Evolutionary conservation across 2,329 filamentous ascomycete genomes (phyloP).

Genomic region (Colletotrichum eremochloae): DNA sequence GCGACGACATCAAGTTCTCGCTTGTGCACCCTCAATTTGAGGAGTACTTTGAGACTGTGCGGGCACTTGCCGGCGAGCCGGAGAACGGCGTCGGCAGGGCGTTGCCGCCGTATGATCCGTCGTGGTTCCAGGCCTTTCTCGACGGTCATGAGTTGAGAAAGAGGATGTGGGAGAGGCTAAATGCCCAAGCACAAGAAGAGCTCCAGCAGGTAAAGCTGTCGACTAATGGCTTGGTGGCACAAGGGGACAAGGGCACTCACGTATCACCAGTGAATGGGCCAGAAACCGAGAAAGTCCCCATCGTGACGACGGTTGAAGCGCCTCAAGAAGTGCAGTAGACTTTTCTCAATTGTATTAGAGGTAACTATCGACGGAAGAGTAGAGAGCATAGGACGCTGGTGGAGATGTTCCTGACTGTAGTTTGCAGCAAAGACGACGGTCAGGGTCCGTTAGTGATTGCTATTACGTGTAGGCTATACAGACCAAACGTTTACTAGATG

Average conservation of each 20-base stretch:
- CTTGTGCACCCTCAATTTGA: conserved; percentile 73
- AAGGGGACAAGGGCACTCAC: not conserved
- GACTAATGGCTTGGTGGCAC: not conserved
- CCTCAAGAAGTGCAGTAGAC: conserved; percentile 17
- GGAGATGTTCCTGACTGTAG: not conserved
- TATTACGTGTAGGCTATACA: not conserved
- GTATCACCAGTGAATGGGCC: not conserved
- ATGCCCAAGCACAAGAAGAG: conserved; percentile 48
- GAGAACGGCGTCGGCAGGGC: conserved; percentile 57
- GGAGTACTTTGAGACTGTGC: conserved; percentile 72
- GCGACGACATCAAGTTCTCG: conserved; percentile 69
- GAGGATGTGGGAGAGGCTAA: conserved; percentile 68
- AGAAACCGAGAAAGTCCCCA: conserved; percentile 9
- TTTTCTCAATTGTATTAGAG: not conserved
- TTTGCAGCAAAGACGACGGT: not conserved
- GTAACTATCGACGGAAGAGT: not conserved
- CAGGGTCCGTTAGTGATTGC: not conserved
- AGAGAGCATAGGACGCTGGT: not conserved
- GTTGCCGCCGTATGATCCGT: conserved; percentile 59
- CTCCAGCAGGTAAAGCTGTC: not conserved
- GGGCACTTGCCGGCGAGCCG: conserved; percentile 62
- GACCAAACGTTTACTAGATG: not conserved
- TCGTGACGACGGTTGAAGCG: conserved; percentile 25
- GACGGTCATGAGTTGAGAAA: conserved; percentile 68
- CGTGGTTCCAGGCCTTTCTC: conserved; percentile 65